Base-by-base conservation (phyloP, 345 rosid genomes). In the Nephelium lappaceum region DNA sequence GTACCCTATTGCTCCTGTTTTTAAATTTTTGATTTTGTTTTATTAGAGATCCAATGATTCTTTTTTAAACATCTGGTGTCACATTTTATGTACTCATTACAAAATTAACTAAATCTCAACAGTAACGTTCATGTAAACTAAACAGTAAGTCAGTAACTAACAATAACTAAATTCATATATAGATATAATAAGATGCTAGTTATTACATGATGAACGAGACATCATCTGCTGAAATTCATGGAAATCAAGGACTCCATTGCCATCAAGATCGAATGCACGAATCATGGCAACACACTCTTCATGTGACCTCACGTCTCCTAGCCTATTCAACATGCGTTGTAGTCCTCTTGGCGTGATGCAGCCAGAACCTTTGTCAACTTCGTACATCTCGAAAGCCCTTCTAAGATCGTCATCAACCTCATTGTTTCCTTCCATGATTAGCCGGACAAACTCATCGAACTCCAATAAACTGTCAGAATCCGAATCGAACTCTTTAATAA, bases 141-240 rank as follows among this genome's bases (percentile, higher is more conserved):
- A 31, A 31, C 36, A 31, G 2, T 27, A 27, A 27, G 31, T 27
- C 31, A 27, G 2, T 27, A 27, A 27, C 31, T 27, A 51, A 51
- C 57, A 51, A 51, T 15, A 51, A 51, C 57, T 15, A 51, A 53
- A 53, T 60, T 60, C 23, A 60, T 6, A 21, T 19, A 1, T 55
- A 55, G 2, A 45, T 11, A 45, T 11, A 45, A 7, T 19, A 21
- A 60, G 12, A 21, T 60, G 14, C 60, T 60, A n/a, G 27, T 60
- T 60, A 60, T 21, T 60, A 60, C 6, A 4, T 24, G 15, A 51
- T 43, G 62, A 14, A 63, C 67, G 70, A 61, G 79, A 31, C 88
- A 85, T 85, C 88, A 85, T 85, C 19, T 61, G 78, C 27, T 78
- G 82, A 65, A 85, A 85, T 60, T 85, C 88, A 11, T 85, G 73